phyloP scores from a whole-genome alignment of 257 asterid genomes.

The Penstemon barbatus region DNA sequence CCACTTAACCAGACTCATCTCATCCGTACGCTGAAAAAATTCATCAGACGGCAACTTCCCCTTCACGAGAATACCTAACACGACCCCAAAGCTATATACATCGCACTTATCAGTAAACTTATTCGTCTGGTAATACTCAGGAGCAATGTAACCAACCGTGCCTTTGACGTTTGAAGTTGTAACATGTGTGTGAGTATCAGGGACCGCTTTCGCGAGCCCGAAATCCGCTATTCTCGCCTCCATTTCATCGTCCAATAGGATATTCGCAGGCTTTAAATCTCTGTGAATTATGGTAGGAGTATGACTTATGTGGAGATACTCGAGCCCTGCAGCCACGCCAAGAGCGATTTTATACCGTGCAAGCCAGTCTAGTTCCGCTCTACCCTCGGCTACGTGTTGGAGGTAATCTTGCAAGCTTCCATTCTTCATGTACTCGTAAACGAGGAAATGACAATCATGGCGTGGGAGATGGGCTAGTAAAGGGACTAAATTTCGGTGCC shows the following conservation, averaged over 20 bases:
- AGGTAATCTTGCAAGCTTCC: constrained; percentile 78
- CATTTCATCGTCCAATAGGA: constrained; percentile 86
- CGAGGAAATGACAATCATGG: constrained; percentile 76
- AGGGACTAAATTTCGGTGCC: constrained; percentile 74
- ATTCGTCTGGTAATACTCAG: constrained; percentile 71
- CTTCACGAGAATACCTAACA: constrained; percentile 57
- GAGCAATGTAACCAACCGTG: constrained; percentile 81
- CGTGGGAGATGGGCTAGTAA: constrained; percentile 75
- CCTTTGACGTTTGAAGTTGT: constrained; percentile 77
- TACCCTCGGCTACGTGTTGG: constrained; percentile 39
- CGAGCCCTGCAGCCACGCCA: constrained; percentile 77
- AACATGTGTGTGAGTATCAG: constrained; percentile 59
- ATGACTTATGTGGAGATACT: constrained; percentile 73
- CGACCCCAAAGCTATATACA: constrained; percentile 76
- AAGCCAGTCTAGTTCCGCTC: constrained; percentile 57
- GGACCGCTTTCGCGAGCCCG: constrained; percentile 82
- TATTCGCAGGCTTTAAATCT: constrained; percentile 85
- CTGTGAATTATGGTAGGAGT: constrained; percentile 71
- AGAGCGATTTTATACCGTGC: constrained; percentile 62
- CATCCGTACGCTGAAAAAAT: constrained; percentile 69
- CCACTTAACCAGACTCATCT: constrained; percentile 75
- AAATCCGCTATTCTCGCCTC: constrained; percentile 85
- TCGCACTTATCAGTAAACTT: constrained; percentile 91
- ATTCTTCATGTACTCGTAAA: constrained; percentile 82
- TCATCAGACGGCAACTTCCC: constrained; percentile 81